phyloP scores from a whole-genome alignment of 2,329 filamentous ascomycete genomes.

The Verticillium longisporum region DNA sequence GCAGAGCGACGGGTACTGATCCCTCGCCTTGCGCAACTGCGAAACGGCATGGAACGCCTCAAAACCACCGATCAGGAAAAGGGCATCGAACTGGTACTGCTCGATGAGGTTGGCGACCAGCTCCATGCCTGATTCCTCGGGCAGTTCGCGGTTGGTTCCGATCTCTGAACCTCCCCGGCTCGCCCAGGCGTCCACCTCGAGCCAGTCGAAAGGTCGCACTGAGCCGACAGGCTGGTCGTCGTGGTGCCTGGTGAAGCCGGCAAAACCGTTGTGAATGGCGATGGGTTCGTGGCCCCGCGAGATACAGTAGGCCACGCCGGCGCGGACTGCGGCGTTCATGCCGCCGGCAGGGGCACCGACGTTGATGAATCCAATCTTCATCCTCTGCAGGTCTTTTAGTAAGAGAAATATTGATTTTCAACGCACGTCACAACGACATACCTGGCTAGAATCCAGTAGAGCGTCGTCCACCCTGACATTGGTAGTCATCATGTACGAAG shows the following conservation, averaged over 20 bases:
- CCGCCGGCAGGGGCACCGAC: conserved; percentile 94
- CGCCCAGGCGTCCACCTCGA: conserved; percentile 92
- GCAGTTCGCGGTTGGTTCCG: conserved; percentile 91
- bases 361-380: conserved; percentile 94
- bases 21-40: conserved; percentile 74
- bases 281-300: conserved; percentile 87
- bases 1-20: conserved; percentile 75
- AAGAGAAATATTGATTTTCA: background rate
- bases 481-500: conserved; percentile 86
- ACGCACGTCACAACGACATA: conserved; percentile 25
- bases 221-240: conserved; percentile 73
- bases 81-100: conserved; percentile 79
- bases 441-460: conserved; percentile 63
- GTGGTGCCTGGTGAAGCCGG: conserved; percentile 86
- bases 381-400: conserved; percentile 46
- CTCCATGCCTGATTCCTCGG: conserved; percentile 76
- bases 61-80: conserved; percentile 92
- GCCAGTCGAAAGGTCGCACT: conserved; percentile 82
- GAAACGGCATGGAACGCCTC: conserved; percentile 92
- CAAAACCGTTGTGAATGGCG: conserved; percentile 94
- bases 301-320: conserved; percentile 87
- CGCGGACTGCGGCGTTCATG: conserved; percentile 95
- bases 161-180: conserved; percentile 97
- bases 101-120: conserved; percentile 77
- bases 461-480: conserved; percentile 66